Evolutionary conservation across 805 yeast genomes (phyloP).

Genomic region (Saccharomycopsis sp.): DNA sequence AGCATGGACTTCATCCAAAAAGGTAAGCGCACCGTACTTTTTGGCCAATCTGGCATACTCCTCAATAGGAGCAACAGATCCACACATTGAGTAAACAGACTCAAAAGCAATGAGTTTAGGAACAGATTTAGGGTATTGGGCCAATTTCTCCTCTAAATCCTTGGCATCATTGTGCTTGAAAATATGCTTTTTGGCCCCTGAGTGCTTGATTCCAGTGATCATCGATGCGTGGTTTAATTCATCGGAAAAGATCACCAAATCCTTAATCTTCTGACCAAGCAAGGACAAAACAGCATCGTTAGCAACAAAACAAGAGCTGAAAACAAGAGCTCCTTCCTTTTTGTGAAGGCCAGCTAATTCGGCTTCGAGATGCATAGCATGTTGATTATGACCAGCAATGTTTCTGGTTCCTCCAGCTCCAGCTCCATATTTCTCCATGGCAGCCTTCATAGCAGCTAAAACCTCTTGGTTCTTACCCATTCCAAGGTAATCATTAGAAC

Average conservation of each 20-base stretch:
- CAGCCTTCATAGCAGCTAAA: constrained; percentile 64
- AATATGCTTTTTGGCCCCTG: constrained; percentile 80
- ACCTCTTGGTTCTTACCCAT: constrained; percentile 82
- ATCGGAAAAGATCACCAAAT: constrained; percentile 87
- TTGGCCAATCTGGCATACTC: constrained; percentile 93
- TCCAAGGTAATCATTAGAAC: constrained; percentile 95
- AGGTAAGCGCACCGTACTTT: constrained; percentile 94
- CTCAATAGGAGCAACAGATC: constrained; percentile 91
- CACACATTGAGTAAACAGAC: constrained; percentile 97
- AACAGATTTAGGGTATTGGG: constrained; percentile 72
- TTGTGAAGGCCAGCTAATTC: constrained; percentile 87
- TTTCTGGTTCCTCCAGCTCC: constrained; percentile 99
- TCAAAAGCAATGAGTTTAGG: constrained; percentile 97
- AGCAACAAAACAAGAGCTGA: constrained; percentile 93
- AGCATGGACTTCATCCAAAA: constrained; percentile 97
- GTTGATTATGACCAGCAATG: constrained; percentile 94
- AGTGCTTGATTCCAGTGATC: constrained; percentile 93
- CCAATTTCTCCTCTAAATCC: constrained; percentile 75
- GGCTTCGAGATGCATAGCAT: constrained; percentile 81
- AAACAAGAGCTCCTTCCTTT: constrained; percentile 92
- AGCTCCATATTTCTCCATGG: constrained; percentile 86
- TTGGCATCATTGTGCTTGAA: constrained; percentile 85
- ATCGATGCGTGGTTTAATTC: constrained; percentile 94
- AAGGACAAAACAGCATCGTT: constrained; percentile 91
- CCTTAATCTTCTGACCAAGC: constrained; percentile 84